Percentiles rank a stretch among this genome's conserved stretches.
Evolutionary conservation across 1,284 basidiomycete genomes (phyloP).

Genomic region (Puccinia triticina): DNA sequence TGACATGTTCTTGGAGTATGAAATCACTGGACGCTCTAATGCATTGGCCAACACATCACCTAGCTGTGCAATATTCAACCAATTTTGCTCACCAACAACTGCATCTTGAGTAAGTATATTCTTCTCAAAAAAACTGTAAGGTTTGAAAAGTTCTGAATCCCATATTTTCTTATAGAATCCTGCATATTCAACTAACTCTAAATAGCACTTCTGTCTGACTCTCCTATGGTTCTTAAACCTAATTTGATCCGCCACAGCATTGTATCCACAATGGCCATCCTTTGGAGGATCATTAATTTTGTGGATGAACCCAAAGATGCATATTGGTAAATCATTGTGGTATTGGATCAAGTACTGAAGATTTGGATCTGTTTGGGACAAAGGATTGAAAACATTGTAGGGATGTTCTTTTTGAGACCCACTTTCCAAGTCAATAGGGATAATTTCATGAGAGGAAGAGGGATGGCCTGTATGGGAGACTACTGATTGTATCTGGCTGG

Average conservation of each 20-base stretch:
- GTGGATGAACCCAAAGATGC: neutral
- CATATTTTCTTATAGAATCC: neutral
- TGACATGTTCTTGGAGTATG: neutral
- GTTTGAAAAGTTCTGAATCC: neutral
- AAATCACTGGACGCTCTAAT: neutral
- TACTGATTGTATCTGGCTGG: too few relatives aligned
- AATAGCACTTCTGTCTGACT: neutral
- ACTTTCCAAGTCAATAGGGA: too few relatives aligned
- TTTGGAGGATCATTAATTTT: neutral
- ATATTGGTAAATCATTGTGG: neutral
- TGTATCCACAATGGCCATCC: slow-evolving; percentile 1
- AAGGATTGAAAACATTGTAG: neutral
- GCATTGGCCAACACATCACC: slow-evolving; percentile 9
- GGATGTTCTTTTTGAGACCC: too few relatives aligned
- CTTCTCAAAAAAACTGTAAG: neutral
- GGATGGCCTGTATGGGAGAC: too few relatives aligned
- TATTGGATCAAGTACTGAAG: neutral
- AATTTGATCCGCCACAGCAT: slow-evolving; percentile 3
- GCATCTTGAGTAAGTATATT: neutral
- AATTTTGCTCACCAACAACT: neutral
- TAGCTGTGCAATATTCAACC: neutral
- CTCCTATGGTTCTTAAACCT: neutral
- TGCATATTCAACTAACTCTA: neutral
- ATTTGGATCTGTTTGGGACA: neutral
- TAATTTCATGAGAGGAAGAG: too few relatives aligned